Evolutionary conservation across 2,329 filamentous ascomycete genomes (phyloP), one percentile per base, ranked within the genome.

Genomic region (Penicillium polonicum): DNA sequence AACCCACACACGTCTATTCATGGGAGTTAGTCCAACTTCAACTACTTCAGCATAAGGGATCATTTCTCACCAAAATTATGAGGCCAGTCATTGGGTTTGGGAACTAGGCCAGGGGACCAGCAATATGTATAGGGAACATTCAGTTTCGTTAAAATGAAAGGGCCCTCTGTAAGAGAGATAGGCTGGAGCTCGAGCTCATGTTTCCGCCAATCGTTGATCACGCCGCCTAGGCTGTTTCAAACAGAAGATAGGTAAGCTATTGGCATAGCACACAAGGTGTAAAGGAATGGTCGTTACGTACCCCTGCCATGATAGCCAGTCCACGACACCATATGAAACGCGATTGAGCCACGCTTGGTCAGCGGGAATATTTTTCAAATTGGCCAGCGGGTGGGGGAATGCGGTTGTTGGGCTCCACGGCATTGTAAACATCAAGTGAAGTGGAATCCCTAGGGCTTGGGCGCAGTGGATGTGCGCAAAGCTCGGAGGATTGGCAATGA

Each of bases 361-460:
- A 2, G 65, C 64, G 12, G 70, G 65, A 0, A 67, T 57, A 33
- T 65, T 65, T 42, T 72, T 69, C 35, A 81, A 60, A 59, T 80
- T 80, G 0, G 78, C 78, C 39, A 81, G 62, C 0, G 79, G 79
- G 64, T 80, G 78, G 0, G 77, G 72, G 58, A 79, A 80, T 3
- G 68, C 69, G 13, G 61, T 62, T 2, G 78, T 80, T 5, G 61
- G 65, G 8, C 66, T 74, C 73, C 75, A 81, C 4, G 79, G 79
- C 79, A 81, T 81, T 25, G 70, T 81, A 56, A 79, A 78, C 46
- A 81, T 74, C 63, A 81, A 74, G 58, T 81, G 78, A 10, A 81
- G 58, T 6, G 79, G 79, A 13, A 81, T 73, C 0, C 72, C 73
- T 10, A 81, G 72, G 52, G 73, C 74, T 60, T 81, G 71, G 2